Base-by-base conservation (phyloP, 2,329 filamentous ascomycete species). In the Erysiphe neolycopersici region DNA sequence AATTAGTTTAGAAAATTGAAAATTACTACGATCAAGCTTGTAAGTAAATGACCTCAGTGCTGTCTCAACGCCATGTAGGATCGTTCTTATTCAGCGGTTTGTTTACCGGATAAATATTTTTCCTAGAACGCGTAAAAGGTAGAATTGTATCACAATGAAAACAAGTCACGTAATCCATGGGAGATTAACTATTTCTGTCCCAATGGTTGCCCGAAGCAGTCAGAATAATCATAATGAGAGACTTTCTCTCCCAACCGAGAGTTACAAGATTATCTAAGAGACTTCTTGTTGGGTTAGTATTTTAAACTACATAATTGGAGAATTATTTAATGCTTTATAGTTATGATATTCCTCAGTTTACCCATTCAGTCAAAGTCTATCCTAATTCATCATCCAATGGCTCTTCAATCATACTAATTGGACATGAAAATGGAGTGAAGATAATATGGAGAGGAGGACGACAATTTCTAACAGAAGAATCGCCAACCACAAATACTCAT, bases 361-460 rank as follows among this genome's bases (percentile, higher is more conserved):
- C 74, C 41, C 63, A 76, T 55, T 63, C 71, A 51, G 63, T 73
- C 42, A 69, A 73, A 50, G 65, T 65, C 4, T 76, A 76, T 52
- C 73, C 73, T 1, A 61, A 73, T 16, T 63, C 64, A 46, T 74
- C 73, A 1, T 65, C 71, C 1, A 73, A 78, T 52, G 73, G 73
- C 32, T 73, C 73, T 6, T 71, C 66, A 2, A 66, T 77, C 52
- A 55, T 77, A 22, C 58, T 78, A 38, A 75, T 75, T 51, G 72
- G 69, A 39, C 72, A 76, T 50, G 70, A 75, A 46, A 71, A 68
- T 55, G 73, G 73, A 38, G 58, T 76, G 37, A 71, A 66, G 3
- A 52, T 77, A 33, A 57, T 71, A 19, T 78, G 73, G 73, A 66
- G 71, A 37, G 73, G 73, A 39, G 73, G 73, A 11, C 64, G 64